Evolutionary conservation across 805 yeast species (phyloP).

Genomic region (Ogataea wickerhamii): DNA sequence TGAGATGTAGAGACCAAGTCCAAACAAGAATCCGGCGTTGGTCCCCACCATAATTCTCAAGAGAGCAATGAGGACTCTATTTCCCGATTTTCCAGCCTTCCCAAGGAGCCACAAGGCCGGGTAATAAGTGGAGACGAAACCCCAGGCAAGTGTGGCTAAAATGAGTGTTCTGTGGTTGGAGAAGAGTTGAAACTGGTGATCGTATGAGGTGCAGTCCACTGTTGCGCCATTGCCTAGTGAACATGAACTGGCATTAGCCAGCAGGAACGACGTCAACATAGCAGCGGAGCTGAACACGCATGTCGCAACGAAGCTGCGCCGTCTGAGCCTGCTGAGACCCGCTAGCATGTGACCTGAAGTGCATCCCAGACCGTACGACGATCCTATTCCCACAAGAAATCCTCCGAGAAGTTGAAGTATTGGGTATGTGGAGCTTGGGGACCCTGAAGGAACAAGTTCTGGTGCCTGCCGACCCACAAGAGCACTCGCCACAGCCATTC

Average conservation of each 20-base stretch:
- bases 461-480: conserved; percentile 14
- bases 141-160: conserved; percentile 9
- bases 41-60: conserved; percentile 19
- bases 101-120: conserved; percentile 27
- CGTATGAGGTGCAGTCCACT: conserved; percentile 20
- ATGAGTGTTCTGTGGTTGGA: conserved; percentile 13
- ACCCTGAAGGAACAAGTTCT: not conserved
- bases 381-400: conserved; percentile 44
- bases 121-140: conserved; percentile 20
- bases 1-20: conserved; percentile 42
- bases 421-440: not conserved
- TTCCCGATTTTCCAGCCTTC: conserved; percentile 1
- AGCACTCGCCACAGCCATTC: conserved; percentile 32
- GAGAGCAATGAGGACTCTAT: conserved; percentile 1
- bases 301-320: conserved; percentile 45
- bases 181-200: conserved; percentile 15
- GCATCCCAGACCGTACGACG: conserved; percentile 47
- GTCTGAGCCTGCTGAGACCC: conserved; percentile 45
- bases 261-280: conserved; percentile 19
- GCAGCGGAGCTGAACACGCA: conserved; percentile 35
- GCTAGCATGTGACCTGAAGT: conserved; percentile 54
- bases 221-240: not conserved
- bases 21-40: conserved; percentile 36
- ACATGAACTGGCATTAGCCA: conserved; percentile 7
- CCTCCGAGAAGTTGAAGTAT: conserved; percentile 32